Conservation (phyloP, 495 filamentous ascomycete species). For the Thermothielavioides terrestris region DNA sequence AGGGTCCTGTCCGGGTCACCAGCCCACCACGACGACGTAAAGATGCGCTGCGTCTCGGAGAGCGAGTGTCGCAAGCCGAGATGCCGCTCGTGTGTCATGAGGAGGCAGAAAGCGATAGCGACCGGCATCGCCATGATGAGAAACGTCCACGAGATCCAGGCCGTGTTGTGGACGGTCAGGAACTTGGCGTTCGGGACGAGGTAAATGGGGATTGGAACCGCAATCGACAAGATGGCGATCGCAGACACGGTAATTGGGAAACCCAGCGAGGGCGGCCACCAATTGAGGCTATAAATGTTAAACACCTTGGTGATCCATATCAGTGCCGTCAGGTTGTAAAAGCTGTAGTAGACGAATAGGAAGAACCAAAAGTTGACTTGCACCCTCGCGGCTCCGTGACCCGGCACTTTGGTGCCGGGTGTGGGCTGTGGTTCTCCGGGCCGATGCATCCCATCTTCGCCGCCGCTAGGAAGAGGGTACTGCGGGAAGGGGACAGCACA, state of each 20-base stretch:
- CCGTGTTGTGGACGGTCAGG: slow-evolving; percentile 48
- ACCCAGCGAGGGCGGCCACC: slow-evolving; percentile 53
- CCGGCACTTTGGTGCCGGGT: slow-evolving; percentile 37
- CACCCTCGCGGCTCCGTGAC: slow-evolving; percentile 51
- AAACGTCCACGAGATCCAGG: slow-evolving; percentile 57
- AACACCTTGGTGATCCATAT: slow-evolving; percentile 63
- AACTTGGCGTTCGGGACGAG: slow-evolving; percentile 39
- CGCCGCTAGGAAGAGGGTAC: slow-evolving; percentile 38
- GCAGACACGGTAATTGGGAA: slow-evolving; percentile 49
- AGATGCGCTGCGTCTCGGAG: slow-evolving; percentile 55
- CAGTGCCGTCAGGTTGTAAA: slow-evolving; percentile 54
- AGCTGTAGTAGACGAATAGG: slow-evolving; percentile 55
- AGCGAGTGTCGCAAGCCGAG: slow-evolving; percentile 45
- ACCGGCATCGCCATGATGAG: slow-evolving; percentile 56
- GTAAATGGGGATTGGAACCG: slow-evolving; percentile 50
- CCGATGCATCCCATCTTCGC: slow-evolving; percentile 19
- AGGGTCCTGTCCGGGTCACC: slow-evolving; percentile 39
- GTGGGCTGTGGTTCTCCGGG: slow-evolving; percentile 19
- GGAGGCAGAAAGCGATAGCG: slow-evolving; percentile 49
- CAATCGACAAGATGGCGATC: slow-evolving; percentile 46
- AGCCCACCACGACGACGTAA: slow-evolving; percentile 53
- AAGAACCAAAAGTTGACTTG: slow-evolving; percentile 63
- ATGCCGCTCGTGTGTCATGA: slow-evolving; percentile 51
- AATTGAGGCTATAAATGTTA: slow-evolving; percentile 57
- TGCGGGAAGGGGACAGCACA: slow-evolving; percentile 56